Evolutionary conservation across 108 stramenopile genomes (phyloP), one percentile per base, ranked within the genome.

Genomic region (Pseudonitzschia multiseries): DNA sequence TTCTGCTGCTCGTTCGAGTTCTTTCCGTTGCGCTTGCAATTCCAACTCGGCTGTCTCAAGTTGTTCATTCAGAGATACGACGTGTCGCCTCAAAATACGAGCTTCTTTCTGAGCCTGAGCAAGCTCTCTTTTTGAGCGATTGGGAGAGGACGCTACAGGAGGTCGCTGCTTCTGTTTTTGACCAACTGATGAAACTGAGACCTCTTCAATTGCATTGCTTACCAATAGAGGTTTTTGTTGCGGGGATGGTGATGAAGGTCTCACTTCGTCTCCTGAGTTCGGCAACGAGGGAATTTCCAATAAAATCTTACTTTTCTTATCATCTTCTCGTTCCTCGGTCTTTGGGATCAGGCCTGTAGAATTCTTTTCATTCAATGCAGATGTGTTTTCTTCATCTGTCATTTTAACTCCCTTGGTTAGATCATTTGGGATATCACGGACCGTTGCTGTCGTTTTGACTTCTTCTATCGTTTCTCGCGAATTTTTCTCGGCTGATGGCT

Each of bases 1-100:
- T 36, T 83, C 80, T 22, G 82, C 93, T 27, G 90, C 93, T 8
- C 83, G 69, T 42, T 87, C 88, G 21, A 93, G 77, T 76, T 93
- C 93, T 21, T 75, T 72, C n/a, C 93, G 79, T 44, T 88, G 90
- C 14, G 93, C 93, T 68, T 83, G 71, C 17, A 93, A 71, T 87
- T 93, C 93, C 26, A 60, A 54, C 77, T 93, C 93, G 12, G 93
- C 88, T 24, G 83, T 59, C 70, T 91, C 89, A 28, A 93, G 84
- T 44, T 87, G 81, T 52, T 77, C 63, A 73, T 89, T 89, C 21
- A 93, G 86, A 50, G 85, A 69, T n/a, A 93, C 84, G 21, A 93
- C 80, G 73, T 91, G 85, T 0, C 90, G 88, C 31, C 89, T 79
- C 15, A 90, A 73, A 24, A 79, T 86, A 22, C 90, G 81, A 18